Percentiles rank a stretch among this genome's conserved stretches.
These are phyloP conservation scores for Erysimum cheiri DNA, from an alignment of 441 rosid genomes.

Conservation along the genomic window DNA sequence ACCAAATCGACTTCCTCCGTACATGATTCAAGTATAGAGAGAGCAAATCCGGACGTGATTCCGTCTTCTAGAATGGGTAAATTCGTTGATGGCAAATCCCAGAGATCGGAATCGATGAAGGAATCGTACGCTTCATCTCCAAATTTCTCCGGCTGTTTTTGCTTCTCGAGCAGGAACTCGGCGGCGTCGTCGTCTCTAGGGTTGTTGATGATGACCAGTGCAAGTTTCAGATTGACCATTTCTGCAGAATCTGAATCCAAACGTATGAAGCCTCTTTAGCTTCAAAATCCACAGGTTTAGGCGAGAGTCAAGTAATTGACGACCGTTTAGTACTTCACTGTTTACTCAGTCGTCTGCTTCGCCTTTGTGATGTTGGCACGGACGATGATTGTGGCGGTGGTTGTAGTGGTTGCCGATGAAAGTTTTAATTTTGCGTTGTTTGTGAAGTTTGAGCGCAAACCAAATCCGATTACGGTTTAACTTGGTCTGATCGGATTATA, in stretches of 20 bases:
- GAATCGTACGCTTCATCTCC: constrained; percentile 69
- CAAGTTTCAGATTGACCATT: constrained; percentile 64
- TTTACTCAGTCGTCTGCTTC: not conserved
- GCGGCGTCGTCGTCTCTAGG: constrained; percentile 43
- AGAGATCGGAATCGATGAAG: constrained; percentile 72
- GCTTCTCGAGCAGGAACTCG: constrained; percentile 62
- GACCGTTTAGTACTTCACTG: not conserved
- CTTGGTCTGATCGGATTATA: not conserved
- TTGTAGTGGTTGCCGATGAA: not conserved
- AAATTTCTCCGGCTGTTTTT: constrained; percentile 62
- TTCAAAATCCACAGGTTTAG: not conserved
- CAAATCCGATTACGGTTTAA: not conserved
- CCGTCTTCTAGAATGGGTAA: constrained; percentile 44
- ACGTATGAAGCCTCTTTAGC: not conserved
- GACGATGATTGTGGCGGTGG: not conserved
- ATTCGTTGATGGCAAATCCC: constrained; percentile 78
- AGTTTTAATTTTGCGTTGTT: not conserved
- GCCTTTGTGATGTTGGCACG: not conserved
- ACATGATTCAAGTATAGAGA: constrained; percentile 48
- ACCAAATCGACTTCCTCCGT: constrained; percentile 47
- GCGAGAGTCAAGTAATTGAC: not conserved
- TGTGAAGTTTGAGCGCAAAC: not conserved
- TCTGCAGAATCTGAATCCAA: not conserved
- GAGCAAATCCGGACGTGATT: constrained; percentile 26
- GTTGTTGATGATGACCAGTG: constrained; percentile 55